Percentiles rank a stretch among this genome's conserved stretches.
phyloP scores from a whole-genome alignment of 495 filamentous ascomycete species.

The Recurvomyces mirabilis region DNA sequence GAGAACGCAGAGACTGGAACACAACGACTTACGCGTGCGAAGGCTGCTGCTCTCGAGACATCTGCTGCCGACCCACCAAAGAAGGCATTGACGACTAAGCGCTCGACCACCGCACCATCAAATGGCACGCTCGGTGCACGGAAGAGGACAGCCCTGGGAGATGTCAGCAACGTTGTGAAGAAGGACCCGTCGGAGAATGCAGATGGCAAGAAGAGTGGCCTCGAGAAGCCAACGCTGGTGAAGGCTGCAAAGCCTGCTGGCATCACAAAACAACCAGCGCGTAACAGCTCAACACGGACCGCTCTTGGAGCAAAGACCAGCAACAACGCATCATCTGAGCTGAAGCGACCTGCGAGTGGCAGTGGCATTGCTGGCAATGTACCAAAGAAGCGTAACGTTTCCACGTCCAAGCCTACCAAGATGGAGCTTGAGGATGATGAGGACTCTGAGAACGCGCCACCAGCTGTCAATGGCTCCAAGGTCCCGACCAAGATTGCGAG shows the following conservation, averaged over 20 bases:
- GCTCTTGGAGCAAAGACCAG: constrained; percentile 51
- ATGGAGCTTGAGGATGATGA: constrained; percentile 48
- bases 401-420: constrained; percentile 38
- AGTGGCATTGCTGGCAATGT: constrained; percentile 49
- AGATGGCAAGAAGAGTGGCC: constrained; percentile 61
- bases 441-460: constrained; percentile 46
- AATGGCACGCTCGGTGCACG: constrained; percentile 32
- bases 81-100: constrained; percentile 67
- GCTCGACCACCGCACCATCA: constrained; percentile 33
- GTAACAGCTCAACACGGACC: constrained; percentile 53
- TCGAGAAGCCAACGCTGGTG: constrained; percentile 45
- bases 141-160: constrained; percentile 49
- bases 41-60: constrained; percentile 63
- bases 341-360: constrained; percentile 62
- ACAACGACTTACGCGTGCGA: constrained; percentile 82
- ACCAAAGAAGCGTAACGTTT: constrained; percentile 50
- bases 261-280: constrained; percentile 58
- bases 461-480: constrained; percentile 37
- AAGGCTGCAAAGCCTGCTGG: constrained; percentile 67
- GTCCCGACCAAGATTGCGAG: constrained; percentile 14
- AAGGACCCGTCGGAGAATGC: constrained; percentile 36
- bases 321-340: constrained; percentile 39
- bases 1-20: constrained; percentile 91
- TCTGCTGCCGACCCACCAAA: constrained; percentile 46
- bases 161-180: constrained; percentile 92